These are phyloP conservation scores for Fusarium euwallaceae DNA, from an alignment of 2,329 filamentous ascomycete genomes.

Conservation along the genomic window DNA sequence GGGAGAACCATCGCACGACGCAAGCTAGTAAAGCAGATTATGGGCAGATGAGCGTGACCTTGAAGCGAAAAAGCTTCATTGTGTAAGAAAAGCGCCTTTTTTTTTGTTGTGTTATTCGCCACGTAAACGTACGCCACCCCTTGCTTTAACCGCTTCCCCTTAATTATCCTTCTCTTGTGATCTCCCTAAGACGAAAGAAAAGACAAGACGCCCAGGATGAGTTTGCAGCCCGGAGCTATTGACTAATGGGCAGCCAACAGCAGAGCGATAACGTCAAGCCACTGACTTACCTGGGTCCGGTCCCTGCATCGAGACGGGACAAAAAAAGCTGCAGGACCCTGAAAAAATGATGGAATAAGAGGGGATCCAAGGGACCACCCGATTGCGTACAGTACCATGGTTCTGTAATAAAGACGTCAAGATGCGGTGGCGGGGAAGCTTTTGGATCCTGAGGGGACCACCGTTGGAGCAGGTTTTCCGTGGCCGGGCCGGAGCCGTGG, in stretches of 20 bases:
- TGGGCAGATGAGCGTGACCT: slow-evolving; percentile 32
- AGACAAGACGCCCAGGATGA: too few species aligned
- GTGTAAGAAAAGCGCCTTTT: not conserved
- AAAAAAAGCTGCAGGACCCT: slow-evolving; percentile 7
- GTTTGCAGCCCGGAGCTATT: too few species aligned
- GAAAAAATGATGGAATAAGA: slow-evolving; percentile 8
- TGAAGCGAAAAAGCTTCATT: slow-evolving; percentile 22
- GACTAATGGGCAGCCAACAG: too few species aligned
- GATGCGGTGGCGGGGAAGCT: not conserved
- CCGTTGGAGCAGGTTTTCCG: not conserved
- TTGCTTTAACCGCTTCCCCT: not conserved
- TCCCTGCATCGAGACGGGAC: slow-evolving; percentile 9
- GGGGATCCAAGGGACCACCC: not conserved
- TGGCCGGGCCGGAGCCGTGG: not conserved
- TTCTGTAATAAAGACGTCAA: slow-evolving; percentile 27
- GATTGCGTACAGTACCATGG: too few species aligned
- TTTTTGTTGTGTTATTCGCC: slow-evolving; percentile 22
- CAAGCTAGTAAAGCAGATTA: not conserved
- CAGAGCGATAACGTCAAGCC: too few species aligned
- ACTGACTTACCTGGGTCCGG: too few species aligned
- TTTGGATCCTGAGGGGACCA: not conserved
- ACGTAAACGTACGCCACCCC: slow-evolving; percentile 24
- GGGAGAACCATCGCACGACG: too few species aligned
- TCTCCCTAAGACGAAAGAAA: too few species aligned
- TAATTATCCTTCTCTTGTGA: too few species aligned